Evolutionary conservation across 805 yeast genomes (phyloP), one percentile per base, ranked within the genome.

Genomic region (Metschnikowia shivogae): DNA sequence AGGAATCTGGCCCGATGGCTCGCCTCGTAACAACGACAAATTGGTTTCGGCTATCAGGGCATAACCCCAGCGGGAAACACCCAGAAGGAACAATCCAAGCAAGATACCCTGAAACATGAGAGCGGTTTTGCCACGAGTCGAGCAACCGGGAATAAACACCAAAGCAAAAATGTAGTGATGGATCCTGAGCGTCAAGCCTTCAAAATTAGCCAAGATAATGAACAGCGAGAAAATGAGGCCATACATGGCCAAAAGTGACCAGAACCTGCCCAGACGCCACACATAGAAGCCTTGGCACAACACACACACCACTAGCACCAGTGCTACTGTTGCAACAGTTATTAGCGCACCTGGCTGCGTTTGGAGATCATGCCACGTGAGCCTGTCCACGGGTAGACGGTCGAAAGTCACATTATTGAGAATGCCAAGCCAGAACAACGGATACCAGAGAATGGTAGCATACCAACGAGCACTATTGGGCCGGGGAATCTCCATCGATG

Each of bases 31-130:
- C 36, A 90, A 62, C 3, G 86, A 74, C 4, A 73, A 65, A 22
- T 76, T 76, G 0, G 96, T 87, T 58, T 92, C 97, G 1, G 86
- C 81, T 45, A 92, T 80, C 11, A 96, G 82, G 2, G 95, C 97
- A 57, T 86, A 82, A 45, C 93, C 97, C 99, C 99, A 92, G 45
- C 95, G 71, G 0, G 95, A 80, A 1, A 88, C 81, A 0, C 99
- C 99, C 19, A 90, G 84, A 5, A 89, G 71, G 40, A 86, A 74
- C 36, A 92, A 68, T 0, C 97, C 99, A 0, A 88, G 61, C 20
- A 92, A 67, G 1, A 92, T 76, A 2, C 97, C 98, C 60, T 90
- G 97, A 58, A 87, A 84, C 7, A 84, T 55, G 53, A 85, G 70
- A 0, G 90, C 89, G 0, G 86, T 72, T 34, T 77, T 59, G 0